Conservation (phyloP, 768 basidiomycete genomes). For the Omphalotus guepiniiformis region DNA sequence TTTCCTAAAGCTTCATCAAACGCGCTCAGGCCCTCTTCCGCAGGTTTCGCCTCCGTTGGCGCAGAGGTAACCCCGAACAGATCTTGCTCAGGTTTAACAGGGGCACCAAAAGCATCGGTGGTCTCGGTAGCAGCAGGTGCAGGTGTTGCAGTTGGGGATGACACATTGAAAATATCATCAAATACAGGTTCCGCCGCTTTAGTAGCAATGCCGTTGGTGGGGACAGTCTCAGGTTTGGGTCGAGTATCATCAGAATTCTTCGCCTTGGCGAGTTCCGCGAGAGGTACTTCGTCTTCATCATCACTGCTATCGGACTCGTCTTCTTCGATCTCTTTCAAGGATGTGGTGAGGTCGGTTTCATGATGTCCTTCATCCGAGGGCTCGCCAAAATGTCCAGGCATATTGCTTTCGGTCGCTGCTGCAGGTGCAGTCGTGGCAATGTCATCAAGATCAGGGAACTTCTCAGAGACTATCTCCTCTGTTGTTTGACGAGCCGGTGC, state of each 20-base stretch:
- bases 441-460: constrained; percentile 36
- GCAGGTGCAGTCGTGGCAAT: constrained; percentile 11
- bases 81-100: constrained; percentile 4
- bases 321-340: constrained; percentile 50
- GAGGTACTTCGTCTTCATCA: constrained; percentile 44
- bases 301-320: constrained; percentile 40
- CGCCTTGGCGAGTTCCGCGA: constrained; percentile 23
- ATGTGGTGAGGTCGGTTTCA: constrained; percentile 49
- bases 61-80: constrained; percentile 12
- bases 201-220: constrained; percentile 12
- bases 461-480: constrained; percentile 31
- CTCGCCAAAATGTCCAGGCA: constrained; percentile 13
- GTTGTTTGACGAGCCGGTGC: constrained; percentile 23
- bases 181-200: constrained; percentile 37
- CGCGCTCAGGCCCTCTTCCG: constrained; percentile 51
- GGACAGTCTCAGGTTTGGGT: constrained; percentile 15
- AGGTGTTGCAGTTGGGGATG: constrained; percentile 18
- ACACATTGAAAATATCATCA: constrained; percentile 54
- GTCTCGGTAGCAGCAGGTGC: constrained; percentile 15
- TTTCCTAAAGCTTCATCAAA: constrained; percentile 76
- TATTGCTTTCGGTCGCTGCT: constrained; percentile 8
- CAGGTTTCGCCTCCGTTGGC: constrained; percentile 13
- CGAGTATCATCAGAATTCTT: constrained; percentile 13
- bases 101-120: constrained; percentile 19
- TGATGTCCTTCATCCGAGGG: constrained; percentile 19